These are phyloP conservation scores for Tuber microsphaerosporum DNA, from an alignment of 495 filamentous ascomycete genomes.

Conservation along the genomic window DNA sequence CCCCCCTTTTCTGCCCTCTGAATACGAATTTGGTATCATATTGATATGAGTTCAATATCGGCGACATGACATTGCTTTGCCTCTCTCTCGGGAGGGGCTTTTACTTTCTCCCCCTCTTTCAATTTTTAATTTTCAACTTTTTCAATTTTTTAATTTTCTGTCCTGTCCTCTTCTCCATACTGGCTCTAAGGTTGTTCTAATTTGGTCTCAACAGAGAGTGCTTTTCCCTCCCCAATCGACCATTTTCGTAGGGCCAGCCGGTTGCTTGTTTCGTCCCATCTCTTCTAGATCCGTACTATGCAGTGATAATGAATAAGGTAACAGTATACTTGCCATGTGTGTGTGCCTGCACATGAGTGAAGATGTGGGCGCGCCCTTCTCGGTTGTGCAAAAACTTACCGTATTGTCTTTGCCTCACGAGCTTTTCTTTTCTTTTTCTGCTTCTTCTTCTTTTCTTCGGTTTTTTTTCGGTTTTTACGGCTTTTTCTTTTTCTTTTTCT, in stretches of 20 bases:
- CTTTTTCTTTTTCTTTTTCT: slow-evolving; percentile 5
- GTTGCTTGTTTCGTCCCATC: slow-evolving; percentile 5
- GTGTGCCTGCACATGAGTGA: slow-evolving; percentile 11
- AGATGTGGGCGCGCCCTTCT: slow-evolving; percentile 15
- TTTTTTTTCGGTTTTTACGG: slow-evolving; percentile 9
- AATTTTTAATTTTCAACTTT: slow-evolving; percentile 4
- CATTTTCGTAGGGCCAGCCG: not conserved
- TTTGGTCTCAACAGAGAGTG: not conserved
- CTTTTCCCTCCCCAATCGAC: not conserved
- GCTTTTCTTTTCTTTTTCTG: slow-evolving; percentile 19
- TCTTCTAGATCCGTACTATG: not conserved
- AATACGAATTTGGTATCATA: not conserved
- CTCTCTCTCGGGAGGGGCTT: not conserved
- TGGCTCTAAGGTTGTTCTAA: not conserved
- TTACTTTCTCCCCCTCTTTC: slow-evolving; percentile 16
- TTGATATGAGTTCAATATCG: not conserved
- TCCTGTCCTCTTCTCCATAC: not conserved
- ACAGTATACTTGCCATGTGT: slow-evolving; percentile 22
- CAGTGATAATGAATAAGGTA: not conserved
- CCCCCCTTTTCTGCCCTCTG: slow-evolving; percentile 7
- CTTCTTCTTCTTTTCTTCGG: slow-evolving; percentile 23
- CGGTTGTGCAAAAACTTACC: slow-evolving; percentile 10
- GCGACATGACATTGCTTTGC: slow-evolving; percentile 1
- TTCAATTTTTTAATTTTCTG: not conserved
- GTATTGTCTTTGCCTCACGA: slow-evolving; percentile 27